A percentile compares a stretch with the other conserved stretches of the same genome.
Conservation (phyloP, 129 eudicot genomes). For the Chrysanthemum lavandulifolium region DNA sequence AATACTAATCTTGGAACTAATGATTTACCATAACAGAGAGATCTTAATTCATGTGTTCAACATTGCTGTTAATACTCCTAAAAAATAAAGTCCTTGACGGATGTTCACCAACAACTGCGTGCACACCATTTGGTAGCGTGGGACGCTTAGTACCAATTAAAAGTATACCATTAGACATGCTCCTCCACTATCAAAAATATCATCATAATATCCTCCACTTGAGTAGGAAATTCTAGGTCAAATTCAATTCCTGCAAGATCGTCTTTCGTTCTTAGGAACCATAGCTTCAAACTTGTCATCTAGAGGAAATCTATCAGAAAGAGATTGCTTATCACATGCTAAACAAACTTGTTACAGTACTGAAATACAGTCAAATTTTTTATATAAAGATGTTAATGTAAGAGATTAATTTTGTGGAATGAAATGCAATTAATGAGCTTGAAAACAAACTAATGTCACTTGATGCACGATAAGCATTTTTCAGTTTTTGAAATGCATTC, state of each 20-base stretch:
- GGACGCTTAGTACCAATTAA: slow-evolving; percentile 40
- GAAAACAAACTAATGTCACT: slow-evolving; percentile 79
- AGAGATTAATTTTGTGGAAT: slow-evolving; percentile 49
- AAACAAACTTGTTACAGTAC: not conserved
- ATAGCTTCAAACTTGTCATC: slow-evolving; percentile 54
- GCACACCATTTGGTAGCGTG: slow-evolving; percentile 46
- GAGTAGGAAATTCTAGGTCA: slow-evolving; percentile 76
- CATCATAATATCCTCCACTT: slow-evolving; percentile 83
- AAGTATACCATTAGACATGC: slow-evolving; percentile 46
- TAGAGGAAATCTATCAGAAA: slow-evolving; percentile 48
- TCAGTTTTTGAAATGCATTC: slow-evolving; percentile 39
- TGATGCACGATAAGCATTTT: slow-evolving; percentile 52
- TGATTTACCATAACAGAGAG: slow-evolving; percentile 73
- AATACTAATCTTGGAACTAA: not conserved
- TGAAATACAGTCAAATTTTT: not conserved
- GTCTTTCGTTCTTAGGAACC: slow-evolving; percentile 85
- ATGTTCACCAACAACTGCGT: slow-evolving; percentile 74
- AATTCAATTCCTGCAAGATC: slow-evolving; percentile 79
- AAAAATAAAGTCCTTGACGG: slow-evolving; percentile 89
- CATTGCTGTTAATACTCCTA: slow-evolving; percentile 82
- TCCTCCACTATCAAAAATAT: slow-evolving; percentile 85
- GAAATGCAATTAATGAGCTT: slow-evolving; percentile 62
- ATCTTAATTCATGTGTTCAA: slow-evolving; percentile 74
- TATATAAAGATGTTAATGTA: not conserved
- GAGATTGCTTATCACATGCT: slow-evolving; percentile 4